phyloP scores from a whole-genome alignment of 176 grass and related monocot species.

The Oryza meridionalis region DNA sequence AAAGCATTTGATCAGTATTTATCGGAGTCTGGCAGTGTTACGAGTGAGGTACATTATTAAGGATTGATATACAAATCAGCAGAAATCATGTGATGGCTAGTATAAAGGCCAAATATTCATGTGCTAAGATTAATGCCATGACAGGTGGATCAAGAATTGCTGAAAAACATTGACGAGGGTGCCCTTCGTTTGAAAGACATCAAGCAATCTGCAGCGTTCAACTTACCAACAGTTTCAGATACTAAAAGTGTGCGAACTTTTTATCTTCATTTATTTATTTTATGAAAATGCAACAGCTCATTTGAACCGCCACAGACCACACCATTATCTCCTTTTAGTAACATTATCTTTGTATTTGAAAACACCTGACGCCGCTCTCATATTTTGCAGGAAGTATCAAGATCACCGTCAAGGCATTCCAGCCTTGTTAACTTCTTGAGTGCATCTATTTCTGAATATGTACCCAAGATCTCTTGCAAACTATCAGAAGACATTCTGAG shows the following conservation, averaged over 20 bases:
- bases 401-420: conserved; percentile 49
- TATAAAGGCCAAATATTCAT: not conserved
- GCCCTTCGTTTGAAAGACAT: conserved; percentile 57
- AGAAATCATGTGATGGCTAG: not conserved
- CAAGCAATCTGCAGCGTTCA: conserved; percentile 47
- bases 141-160: conserved; percentile 52
- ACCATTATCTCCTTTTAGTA: conserved; percentile 11
- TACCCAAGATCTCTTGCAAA: conserved; percentile 77
- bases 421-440: conserved; percentile 86
- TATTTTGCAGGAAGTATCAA: conserved; percentile 57
- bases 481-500: conserved; percentile 87
- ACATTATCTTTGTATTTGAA: not conserved
- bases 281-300: not conserved
- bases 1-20: conserved; percentile 76
- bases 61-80: not conserved
- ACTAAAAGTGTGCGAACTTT: conserved; percentile 36
- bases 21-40: conserved; percentile 47
- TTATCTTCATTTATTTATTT: conserved; percentile 16
- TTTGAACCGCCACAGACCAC: not conserved
- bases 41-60: conserved; percentile 42
- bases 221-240: conserved; percentile 47
- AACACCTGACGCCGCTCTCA: conserved; percentile 21
- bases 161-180: conserved; percentile 39
- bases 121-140: conserved; percentile 30
- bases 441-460: conserved; percentile 60